Percentiles rank a stretch among this genome's conserved stretches.
phyloP scores from a whole-genome alignment of 768 basidiomycete species.

The Auriculariales sp. region DNA sequence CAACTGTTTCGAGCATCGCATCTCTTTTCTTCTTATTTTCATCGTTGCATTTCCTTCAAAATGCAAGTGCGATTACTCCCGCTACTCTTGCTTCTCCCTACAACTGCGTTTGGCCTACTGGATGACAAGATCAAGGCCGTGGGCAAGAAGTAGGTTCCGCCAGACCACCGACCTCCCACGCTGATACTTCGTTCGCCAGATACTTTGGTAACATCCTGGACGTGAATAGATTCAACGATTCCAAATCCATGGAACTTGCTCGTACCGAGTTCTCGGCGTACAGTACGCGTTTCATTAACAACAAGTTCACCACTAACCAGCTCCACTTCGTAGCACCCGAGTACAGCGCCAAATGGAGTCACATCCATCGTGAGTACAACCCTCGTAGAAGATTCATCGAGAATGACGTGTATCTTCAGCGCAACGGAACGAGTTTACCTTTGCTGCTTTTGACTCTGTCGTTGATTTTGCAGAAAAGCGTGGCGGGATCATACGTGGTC shows the following conservation, averaged over 20 bases:
- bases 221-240: not conserved
- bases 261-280: not conserved
- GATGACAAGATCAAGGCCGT: not conserved
- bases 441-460: slow-evolving; percentile 1
- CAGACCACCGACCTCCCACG: no score
- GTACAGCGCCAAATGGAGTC: not conserved
- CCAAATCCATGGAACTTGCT: not conserved
- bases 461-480: slow-evolving; percentile 3
- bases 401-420: not conserved
- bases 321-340: not conserved
- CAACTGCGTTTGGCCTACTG: no score
- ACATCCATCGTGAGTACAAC: not conserved
- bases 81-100: no score
- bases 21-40: no score
- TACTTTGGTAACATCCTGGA: not conserved
- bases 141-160: not conserved
- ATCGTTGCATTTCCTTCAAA: no score
- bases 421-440: not conserved
- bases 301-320: not conserved
- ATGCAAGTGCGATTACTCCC: no score
- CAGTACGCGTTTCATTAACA: not conserved
- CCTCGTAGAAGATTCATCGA: not conserved
- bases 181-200: no score
- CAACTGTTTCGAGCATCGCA: no score
- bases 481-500: slow-evolving; percentile 2